A percentile compares a stretch with the other conserved stretches of the same genome.
These are phyloP conservation scores for Furcasterigmium sp. DNA, from an alignment of 2,329 filamentous ascomycete species.

Conservation along the genomic window DNA sequence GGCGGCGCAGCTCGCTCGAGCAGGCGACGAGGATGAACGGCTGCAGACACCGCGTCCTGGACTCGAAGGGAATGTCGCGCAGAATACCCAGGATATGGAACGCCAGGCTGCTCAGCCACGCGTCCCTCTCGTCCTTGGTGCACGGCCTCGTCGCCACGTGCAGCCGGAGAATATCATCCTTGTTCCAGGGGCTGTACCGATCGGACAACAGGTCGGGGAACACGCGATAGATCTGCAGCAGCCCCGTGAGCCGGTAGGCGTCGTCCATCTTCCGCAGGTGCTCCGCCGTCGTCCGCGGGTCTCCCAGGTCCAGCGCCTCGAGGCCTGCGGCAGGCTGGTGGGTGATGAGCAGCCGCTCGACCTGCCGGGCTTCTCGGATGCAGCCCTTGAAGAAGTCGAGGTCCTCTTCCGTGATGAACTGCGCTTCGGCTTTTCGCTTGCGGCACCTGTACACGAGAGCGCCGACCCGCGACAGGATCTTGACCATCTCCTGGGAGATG, in stretches of 20 bases:
- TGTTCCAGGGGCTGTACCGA: constrained; percentile 10
- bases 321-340: constrained; percentile 14
- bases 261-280: constrained; percentile 20
- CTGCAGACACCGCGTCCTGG: constrained; percentile 37
- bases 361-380: constrained; percentile 17
- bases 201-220: constrained; percentile 33
- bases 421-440: constrained; percentile 8
- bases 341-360: constrained; percentile 15
- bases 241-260: constrained; percentile 19
- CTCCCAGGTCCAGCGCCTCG: constrained; percentile 16
- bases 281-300: constrained; percentile 16
- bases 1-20: constrained; percentile 34
- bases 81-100: constrained; percentile 36
- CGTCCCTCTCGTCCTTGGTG: constrained; percentile 14
- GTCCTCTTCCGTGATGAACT: too few relatives aligned
- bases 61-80: constrained; percentile 34
- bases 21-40: constrained; percentile 36
- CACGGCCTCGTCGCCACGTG: constrained; percentile 4
- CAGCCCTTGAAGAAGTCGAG: constrained; percentile 10
- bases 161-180: constrained; percentile 1
- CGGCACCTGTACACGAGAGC: constrained; percentile 16
- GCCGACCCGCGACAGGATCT: constrained; percentile 18
- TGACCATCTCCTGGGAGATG: constrained; percentile 13
- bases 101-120: constrained; percentile 37
- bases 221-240: constrained; percentile 20